Evolutionary conservation across 306 rosid genomes (phyloP), one percentile per base, ranked within the genome.

Genomic region (Medicago truncatula): DNA sequence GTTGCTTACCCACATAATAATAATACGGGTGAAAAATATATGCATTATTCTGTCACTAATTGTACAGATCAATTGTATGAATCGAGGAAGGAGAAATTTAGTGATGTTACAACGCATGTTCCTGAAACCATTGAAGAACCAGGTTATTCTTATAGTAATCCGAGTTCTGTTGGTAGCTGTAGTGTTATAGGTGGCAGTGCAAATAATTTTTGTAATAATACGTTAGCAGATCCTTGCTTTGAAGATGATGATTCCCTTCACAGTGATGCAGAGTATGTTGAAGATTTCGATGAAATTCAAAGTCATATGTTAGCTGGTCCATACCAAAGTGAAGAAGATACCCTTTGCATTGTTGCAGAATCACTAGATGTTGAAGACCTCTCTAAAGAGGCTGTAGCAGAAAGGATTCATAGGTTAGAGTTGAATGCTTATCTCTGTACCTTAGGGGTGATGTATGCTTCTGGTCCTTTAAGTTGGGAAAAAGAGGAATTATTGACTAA

Each of bases 391-490:
- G 88, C 83, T 58, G 77, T 47, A 75, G 79, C 86, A 17, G 87
- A 77, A 16, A 75, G 77, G 80, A 85, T 75, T 62, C 96, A 92
- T 85, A 88, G 87, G 88, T 84, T 88, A 87, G 96, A 92, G 93
- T 80, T 95, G 82, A 78, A 82, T 70, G 93, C 89, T 66, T 95
- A 90, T 83, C 78, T 77, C 49, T 80, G 83, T 54, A 89, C 90
- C 71, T 76, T 95, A 80, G 81, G 72, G 83, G 87, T 84, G 81
- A 80, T 95, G 84, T 86, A 85, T 88, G 91, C 88, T 79, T 92
- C 91, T 54, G 97, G 99, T 80, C 86, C 91, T 84, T 83, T 95
- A 84, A 95, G 90, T 81, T 95, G 98, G 99, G 97, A 90, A 77
- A 83, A 92, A 47, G 92, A 90, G 88, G 91, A 75, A 36, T 74